These are phyloP conservation scores for Strombidium stylifer DNA, from an alignment of 73 alveolate species.

Conservation along the genomic window DNA sequence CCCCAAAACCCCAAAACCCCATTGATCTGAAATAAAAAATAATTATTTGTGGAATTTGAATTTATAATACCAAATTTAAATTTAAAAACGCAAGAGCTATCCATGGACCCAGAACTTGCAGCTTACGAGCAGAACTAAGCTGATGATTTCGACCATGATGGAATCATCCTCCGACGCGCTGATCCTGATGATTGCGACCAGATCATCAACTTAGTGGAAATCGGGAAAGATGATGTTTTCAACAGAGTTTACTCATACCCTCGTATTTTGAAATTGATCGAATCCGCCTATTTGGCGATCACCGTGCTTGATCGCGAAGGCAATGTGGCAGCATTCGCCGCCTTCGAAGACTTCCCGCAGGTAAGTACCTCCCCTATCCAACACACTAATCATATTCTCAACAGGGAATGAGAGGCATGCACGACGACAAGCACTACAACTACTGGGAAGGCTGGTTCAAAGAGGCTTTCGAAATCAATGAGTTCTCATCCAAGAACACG, in stretches of 20 bases:
- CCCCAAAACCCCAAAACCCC: conserved; percentile 43
- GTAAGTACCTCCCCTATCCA: conserved; percentile 13
- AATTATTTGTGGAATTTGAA: background rate
- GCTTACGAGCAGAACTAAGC: conserved; percentile 26
- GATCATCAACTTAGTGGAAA: conserved; percentile 56
- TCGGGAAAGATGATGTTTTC: conserved; percentile 63
- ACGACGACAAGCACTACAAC: conserved; percentile 79
- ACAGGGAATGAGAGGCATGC: conserved; percentile 66
- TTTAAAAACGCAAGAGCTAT: conserved; percentile 10
- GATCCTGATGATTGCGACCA: conserved; percentile 80
- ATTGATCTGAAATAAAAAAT: background rate
- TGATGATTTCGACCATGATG: conserved; percentile 49
- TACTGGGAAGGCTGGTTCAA: conserved; percentile 83
- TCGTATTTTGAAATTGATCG: conserved; percentile 73
- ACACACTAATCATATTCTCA: conserved; percentile 10
- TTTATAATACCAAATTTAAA: background rate
- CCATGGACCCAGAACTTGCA: conserved; percentile 19
- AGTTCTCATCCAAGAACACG: conserved; percentile 68
- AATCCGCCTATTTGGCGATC: conserved; percentile 75
- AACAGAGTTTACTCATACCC: conserved; percentile 72
- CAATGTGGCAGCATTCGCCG: conserved; percentile 83
- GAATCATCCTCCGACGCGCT: conserved; percentile 55
- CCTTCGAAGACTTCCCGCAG: conserved; percentile 87
- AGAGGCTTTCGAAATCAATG: conserved; percentile 68
- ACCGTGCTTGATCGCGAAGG: conserved; percentile 81